Evolutionary conservation across 768 basidiomycete species (phyloP).

Genomic region (Erythrobasidium yunnanense): DNA sequence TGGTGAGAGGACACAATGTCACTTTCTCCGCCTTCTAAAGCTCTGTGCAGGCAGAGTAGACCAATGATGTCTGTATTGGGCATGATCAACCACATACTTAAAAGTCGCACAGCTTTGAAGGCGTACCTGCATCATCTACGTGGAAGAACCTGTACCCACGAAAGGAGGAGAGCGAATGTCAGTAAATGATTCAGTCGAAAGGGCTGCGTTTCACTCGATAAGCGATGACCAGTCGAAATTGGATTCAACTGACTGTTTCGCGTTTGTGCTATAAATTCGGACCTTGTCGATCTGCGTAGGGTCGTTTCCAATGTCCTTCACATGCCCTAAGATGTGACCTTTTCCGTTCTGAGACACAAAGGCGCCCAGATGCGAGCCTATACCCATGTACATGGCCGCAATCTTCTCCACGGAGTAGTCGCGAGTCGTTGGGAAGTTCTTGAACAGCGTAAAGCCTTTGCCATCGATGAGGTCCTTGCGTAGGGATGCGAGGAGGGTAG

Average conservation of each 20-base stretch:
- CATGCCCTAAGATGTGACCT: slow-evolving; percentile 38
- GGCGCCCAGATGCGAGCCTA: slow-evolving; percentile 40
- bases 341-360: slow-evolving; percentile 39
- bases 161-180: neutral
- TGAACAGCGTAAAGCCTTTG: slow-evolving; percentile 41
- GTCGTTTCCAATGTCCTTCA: slow-evolving; percentile 41
- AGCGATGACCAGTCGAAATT: no score
- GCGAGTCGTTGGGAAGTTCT: slow-evolving; percentile 37
- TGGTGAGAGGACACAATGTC: slow-evolving; percentile 40
- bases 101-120: no score
- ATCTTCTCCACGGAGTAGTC: slow-evolving; percentile 38
- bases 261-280: slow-evolving; percentile 38
- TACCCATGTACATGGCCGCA: slow-evolving; percentile 36
- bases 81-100: no score
- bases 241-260: no score
- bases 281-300: slow-evolving; percentile 40
- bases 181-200: slow-evolving; percentile 40
- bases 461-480: slow-evolving; percentile 38
- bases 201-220: no score
- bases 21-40: slow-evolving; percentile 40
- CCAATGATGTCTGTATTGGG: slow-evolving; percentile 40
- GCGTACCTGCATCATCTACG: no score
- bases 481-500: slow-evolving; percentile 30
- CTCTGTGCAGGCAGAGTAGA: slow-evolving; percentile 40
- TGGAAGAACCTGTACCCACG: neutral